Base-by-base conservation (phyloP, 768 basidiomycete genomes). In the Pisolithus orientalis region DNA sequence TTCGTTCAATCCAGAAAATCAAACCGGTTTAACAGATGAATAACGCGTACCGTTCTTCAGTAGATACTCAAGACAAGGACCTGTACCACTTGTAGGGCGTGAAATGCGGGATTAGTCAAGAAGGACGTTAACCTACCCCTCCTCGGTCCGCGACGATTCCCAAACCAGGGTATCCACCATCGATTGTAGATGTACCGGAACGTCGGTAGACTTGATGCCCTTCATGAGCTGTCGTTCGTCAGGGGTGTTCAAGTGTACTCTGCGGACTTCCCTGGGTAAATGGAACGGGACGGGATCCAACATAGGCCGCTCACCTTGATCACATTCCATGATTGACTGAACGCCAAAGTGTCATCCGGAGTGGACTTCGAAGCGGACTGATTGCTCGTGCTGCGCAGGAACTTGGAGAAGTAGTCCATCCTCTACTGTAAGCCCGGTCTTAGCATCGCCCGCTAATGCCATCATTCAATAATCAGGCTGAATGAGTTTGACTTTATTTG, bases 351-450 rank as follows among this genome's bases (percentile, higher is more conserved):
- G 69, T 82, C 80, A 63, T 93, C 90, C 17, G 82, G 72, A 40
- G 73, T 66, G 0, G 70, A 65, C 62, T 83, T 88, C 8, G 53
- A 77, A 56, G 59, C 67, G 25, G 60, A 73, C 56, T 71, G 82
- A 61, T 32, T 73, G 54, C 61, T 72, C 0, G 61, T 45, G 61
- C 69, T 74, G 63, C 63, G 70, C 49, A 92, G 72, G 62, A 91
- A 90, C 64, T 88, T 90, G 49, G 87, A 85, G 63, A 93, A 92
- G 66, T 91, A 92, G 61, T 90, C 87, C 88, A 90, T 90, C 43
- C 46, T 57, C 53, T 43, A 17, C 46, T 17, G 32, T n/a, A 31
- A 25, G 28, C 13, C 21, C 14, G 4, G 13, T 28, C 1, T 6
- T 17, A 4, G 13, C 6, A 14, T 44, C 21, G 9, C 34, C 11